Conservation (phyloP, 495 filamentous ascomycete genomes). For the Halenospora varia region DNA sequence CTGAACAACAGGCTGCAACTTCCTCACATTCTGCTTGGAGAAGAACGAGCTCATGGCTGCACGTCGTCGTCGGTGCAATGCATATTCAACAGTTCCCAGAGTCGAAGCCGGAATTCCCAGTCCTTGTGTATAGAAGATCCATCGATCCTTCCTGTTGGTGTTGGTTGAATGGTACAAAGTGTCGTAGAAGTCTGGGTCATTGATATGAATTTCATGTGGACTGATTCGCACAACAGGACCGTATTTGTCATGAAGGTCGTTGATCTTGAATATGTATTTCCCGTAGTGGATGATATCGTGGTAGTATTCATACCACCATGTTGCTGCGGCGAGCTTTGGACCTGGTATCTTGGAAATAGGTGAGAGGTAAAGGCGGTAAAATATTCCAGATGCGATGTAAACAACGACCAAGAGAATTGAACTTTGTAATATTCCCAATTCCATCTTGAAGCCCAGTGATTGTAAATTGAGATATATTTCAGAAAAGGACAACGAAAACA, state of each 20-base stretch:
- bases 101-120: slow-evolving; percentile 7
- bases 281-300: slow-evolving; percentile 10
- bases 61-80: slow-evolving; percentile 34
- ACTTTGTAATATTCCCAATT: neutral
- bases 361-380: slow-evolving; percentile 43
- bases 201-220: slow-evolving; percentile 49
- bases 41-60: slow-evolving; percentile 37
- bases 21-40: neutral
- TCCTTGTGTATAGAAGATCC: neutral
- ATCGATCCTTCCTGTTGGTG: neutral
- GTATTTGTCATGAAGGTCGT: slow-evolving; percentile 26
- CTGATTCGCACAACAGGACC: slow-evolving; percentile 35
- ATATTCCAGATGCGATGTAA: neutral
- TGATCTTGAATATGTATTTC: slow-evolving; percentile 22
- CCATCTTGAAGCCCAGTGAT: no score
- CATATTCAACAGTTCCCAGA: slow-evolving; percentile 41
- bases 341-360: slow-evolving; percentile 46
- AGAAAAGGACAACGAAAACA: no score
- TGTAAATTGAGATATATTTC: no score
- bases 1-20: neutral
- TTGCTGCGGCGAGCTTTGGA: slow-evolving; percentile 46
- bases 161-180: slow-evolving; percentile 32
- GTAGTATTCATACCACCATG: slow-evolving; percentile 33
- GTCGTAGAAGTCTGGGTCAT: slow-evolving; percentile 47
- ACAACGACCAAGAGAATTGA: neutral